Conservation (phyloP, 257 asterid species). For the Solanum bukasovii region DNA sequence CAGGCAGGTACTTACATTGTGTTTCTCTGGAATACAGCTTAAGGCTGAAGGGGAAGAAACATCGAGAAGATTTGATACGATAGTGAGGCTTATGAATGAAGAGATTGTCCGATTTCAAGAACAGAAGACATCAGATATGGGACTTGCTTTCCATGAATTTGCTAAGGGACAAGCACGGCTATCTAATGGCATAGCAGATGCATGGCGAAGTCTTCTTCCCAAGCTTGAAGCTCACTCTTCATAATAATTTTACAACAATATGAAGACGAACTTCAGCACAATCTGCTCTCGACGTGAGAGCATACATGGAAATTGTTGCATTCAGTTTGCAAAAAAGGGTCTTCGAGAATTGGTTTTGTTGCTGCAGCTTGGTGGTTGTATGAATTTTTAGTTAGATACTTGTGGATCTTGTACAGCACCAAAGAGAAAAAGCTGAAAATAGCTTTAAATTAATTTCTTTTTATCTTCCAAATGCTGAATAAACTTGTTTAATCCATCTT, state of each 20-base stretch:
- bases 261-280: neutral
- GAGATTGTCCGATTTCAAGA: slow-evolving; percentile 86
- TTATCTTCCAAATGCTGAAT: neutral
- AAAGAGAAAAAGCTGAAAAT: neutral
- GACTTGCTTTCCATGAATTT: slow-evolving; percentile 86
- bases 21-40: slow-evolving; percentile 25
- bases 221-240: slow-evolving; percentile 73
- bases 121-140: slow-evolving; percentile 80
- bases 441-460: neutral
- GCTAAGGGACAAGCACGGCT: slow-evolving; percentile 81
- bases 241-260: neutral
- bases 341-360: neutral
- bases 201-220: slow-evolving; percentile 97
- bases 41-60: slow-evolving; percentile 75
- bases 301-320: neutral
- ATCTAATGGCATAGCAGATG: slow-evolving; percentile 66
- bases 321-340: neutral
- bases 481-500: neutral
- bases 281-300: neutral
- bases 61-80: slow-evolving; percentile 54
- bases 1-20: neutral
- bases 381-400: slow-evolving; percentile 3
- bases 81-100: slow-evolving; percentile 72
- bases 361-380: slow-evolving; percentile 4
- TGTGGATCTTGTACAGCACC: slow-evolving; percentile 42